A percentile compares a stretch with the other conserved stretches of the same genome.
Conservation (phyloP, 116 monocot genomes). For the Cymodocea nodosa region DNA sequence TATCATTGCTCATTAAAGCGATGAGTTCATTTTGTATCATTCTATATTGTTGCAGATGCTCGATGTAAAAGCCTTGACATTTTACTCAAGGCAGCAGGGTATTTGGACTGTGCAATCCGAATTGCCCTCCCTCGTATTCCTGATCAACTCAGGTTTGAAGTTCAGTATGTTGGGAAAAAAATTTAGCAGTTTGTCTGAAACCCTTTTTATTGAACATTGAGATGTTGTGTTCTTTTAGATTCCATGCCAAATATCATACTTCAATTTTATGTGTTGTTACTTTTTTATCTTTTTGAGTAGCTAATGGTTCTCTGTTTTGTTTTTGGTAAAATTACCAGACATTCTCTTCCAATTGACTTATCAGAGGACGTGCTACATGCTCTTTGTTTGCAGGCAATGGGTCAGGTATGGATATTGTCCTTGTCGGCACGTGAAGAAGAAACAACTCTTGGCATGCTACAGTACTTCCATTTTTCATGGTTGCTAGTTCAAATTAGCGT, state of each 20-base stretch:
- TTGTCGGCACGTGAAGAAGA: too few relatives aligned
- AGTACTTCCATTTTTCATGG: too few relatives aligned
- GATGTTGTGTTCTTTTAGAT: neutral
- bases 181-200: neutral
- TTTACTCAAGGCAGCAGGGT: constrained; percentile 85
- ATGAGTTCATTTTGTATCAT: neutral
- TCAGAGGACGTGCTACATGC: constrained; percentile 58
- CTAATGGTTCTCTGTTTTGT: neutral
- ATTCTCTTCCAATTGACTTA: constrained; percentile 66
- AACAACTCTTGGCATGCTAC: too few relatives aligned
- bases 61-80: constrained; percentile 53
- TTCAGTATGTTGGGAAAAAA: neutral
- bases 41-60: constrained; percentile 32
- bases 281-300: neutral
- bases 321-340: constrained; percentile 21
- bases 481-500: too few relatives aligned
- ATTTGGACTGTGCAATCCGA: constrained; percentile 71
- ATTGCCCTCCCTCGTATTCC: constrained; percentile 66
- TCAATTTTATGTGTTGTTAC: neutral
- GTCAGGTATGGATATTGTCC: constrained; percentile 36
- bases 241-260: neutral
- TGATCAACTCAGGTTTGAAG: neutral
- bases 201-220: neutral
- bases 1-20: neutral
- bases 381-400: constrained; percentile 75